These are phyloP conservation scores for Apiotrichum montevideense DNA, from an alignment of 1,284 basidiomycete species.

Conservation along the genomic window DNA sequence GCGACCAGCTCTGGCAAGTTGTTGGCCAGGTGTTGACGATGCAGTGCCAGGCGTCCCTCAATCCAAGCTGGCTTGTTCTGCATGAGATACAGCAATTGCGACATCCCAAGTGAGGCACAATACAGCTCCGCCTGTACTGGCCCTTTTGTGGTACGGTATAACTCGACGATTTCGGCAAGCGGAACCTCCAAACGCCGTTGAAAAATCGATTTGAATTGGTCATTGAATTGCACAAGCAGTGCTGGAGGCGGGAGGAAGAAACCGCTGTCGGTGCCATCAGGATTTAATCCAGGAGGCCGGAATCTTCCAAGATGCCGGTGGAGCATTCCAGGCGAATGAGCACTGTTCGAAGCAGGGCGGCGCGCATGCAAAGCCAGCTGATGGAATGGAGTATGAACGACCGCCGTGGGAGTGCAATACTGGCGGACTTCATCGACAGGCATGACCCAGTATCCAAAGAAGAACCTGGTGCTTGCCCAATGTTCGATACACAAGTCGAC, in stretches of 20 bases:
- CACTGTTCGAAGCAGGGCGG: background rate
- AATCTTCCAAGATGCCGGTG: background rate
- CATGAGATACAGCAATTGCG: background rate
- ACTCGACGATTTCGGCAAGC: slow-evolving; percentile 8
- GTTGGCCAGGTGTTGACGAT: background rate
- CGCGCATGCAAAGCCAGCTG: background rate
- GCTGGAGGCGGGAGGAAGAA: slow-evolving; percentile 8
- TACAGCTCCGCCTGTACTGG: background rate
- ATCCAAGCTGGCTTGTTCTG: background rate
- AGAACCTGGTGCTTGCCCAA: slow-evolving; percentile 22
- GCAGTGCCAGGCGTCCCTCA: background rate
- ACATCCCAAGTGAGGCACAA: background rate
- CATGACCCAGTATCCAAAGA: slow-evolving; percentile 27
- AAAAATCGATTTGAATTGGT: background rate
- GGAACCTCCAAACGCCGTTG: background rate
- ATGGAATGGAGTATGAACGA: slow-evolving; percentile 2
- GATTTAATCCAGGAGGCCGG: slow-evolving; percentile 6
- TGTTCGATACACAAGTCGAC: slow-evolving; percentile 15
- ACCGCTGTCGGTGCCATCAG: background rate
- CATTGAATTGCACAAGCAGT: slow-evolving; percentile 8
- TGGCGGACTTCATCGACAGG: slow-evolving; percentile 29
- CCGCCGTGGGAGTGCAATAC: background rate
- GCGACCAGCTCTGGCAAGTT: background rate
- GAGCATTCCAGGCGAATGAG: background rate
- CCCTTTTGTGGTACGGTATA: background rate